Evolutionary conservation across 257 asterid species (phyloP).

Genomic region (Scutellaria minor): DNA sequence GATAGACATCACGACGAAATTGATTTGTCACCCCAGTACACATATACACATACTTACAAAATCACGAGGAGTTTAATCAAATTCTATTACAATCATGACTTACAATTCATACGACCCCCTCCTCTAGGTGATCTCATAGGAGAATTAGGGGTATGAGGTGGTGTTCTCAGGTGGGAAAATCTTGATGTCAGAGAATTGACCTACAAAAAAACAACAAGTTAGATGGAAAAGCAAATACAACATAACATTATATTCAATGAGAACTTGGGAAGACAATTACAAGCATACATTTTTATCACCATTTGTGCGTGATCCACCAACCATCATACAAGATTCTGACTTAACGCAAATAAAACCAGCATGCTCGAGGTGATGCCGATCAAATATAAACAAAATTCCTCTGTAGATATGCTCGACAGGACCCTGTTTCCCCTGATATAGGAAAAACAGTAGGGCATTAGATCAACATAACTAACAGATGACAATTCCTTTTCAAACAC

Average conservation of each 20-base stretch:
- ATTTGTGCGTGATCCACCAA: conserved; percentile 92
- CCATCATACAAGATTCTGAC: conserved; percentile 75
- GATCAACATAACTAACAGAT: conserved; percentile 14
- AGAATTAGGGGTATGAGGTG: conserved; percentile 74
- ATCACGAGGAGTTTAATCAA: not conserved
- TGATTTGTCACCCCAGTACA: not conserved
- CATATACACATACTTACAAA: not conserved
- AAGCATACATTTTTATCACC: conserved; percentile 74
- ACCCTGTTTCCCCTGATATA: conserved; percentile 87
- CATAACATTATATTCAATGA: conserved; percentile 2
- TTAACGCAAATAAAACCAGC: conserved; percentile 96
- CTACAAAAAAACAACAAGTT: conserved; percentile 46
- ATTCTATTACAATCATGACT: conserved; percentile 27
- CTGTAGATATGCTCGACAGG: conserved; percentile 83
- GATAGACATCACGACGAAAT: not conserved
- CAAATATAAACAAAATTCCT: conserved; percentile 80
- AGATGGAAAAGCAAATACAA: conserved; percentile 25
- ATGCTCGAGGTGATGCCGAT: conserved; percentile 96
- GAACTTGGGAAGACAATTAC: conserved; percentile 29
- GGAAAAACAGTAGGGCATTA: conserved; percentile 12
- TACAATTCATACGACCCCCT: conserved; percentile 72
- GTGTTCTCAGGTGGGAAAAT: conserved; percentile 62
- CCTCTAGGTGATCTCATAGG: conserved; percentile 91
- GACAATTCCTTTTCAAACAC: not conserved
- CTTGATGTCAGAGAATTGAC: conserved; percentile 59